Percentiles rank a stretch among this genome's conserved stretches.
Conservation (phyloP, 352 stramenopile genomes). For the Pythium monospermum region DNA sequence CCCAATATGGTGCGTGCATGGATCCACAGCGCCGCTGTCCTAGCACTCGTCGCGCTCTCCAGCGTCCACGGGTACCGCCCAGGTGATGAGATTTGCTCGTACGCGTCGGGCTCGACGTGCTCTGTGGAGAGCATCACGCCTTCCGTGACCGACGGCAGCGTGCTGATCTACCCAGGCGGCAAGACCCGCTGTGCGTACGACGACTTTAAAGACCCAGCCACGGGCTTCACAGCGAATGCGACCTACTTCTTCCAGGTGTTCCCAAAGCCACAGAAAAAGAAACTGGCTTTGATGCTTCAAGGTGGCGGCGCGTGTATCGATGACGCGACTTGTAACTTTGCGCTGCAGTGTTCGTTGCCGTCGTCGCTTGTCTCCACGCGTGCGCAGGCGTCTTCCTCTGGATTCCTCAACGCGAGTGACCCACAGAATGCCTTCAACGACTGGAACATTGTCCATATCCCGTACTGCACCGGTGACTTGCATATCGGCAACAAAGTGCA, state of each 20-base stretch:
- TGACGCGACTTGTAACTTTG: constrained; percentile 55
- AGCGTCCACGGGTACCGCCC: constrained; percentile 8
- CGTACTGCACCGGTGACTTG: constrained; percentile 66
- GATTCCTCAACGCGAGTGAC: constrained; percentile 47
- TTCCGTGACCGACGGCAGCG: constrained; percentile 26
- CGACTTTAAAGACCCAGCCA: constrained; percentile 25
- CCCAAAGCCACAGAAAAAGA: constrained; percentile 42
- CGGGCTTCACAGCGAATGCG: constrained; percentile 29
- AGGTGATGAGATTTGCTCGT: constrained; percentile 16
- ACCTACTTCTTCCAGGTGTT: constrained; percentile 78
- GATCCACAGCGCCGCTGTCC: too few species aligned
- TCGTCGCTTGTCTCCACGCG: constrained; percentile 31
- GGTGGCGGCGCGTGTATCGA: constrained; percentile 61
- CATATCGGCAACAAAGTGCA: constrained; percentile 40
- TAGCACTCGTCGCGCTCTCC: too few species aligned
- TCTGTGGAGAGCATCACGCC: constrained; percentile 10
- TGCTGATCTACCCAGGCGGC: constrained; percentile 41
- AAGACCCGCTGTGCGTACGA: constrained; percentile 46
- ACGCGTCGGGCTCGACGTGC: constrained; percentile 1
- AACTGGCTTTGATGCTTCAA: constrained; percentile 67
- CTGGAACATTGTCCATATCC: constrained; percentile 65
- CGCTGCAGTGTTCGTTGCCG: constrained; percentile 51
- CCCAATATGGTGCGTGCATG: too few species aligned
- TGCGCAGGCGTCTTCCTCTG: constrained; percentile 28
- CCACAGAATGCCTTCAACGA: constrained; percentile 57